Evolutionary conservation across 2,329 filamentous ascomycete species (phyloP).

Genomic region (Exserohilum turcica): DNA sequence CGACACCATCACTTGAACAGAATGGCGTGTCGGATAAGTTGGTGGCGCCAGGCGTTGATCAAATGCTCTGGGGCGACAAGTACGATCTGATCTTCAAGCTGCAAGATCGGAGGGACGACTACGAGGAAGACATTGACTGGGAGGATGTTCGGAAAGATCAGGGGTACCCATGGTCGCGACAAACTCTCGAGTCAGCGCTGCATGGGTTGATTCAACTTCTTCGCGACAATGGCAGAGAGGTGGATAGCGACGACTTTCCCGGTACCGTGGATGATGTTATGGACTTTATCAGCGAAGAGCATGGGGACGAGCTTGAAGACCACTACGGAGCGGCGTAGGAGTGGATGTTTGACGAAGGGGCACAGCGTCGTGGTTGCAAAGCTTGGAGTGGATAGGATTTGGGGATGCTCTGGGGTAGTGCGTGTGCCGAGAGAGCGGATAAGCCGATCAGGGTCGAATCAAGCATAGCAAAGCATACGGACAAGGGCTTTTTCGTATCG

Average conservation of each 20-base stretch:
- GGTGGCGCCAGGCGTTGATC: slow-evolving; percentile 19
- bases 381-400: background rate
- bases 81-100: slow-evolving; percentile 49
- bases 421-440: too few species aligned
- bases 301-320: slow-evolving; percentile 18
- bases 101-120: slow-evolving; percentile 16
- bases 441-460: background rate
- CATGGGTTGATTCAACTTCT: slow-evolving; percentile 21
- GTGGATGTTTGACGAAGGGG: background rate
- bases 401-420: background rate
- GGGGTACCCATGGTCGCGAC: slow-evolving; percentile 21
- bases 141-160: slow-evolving; percentile 13
- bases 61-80: slow-evolving; percentile 51
- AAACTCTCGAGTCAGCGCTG: slow-evolving; percentile 28
- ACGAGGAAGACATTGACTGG: slow-evolving; percentile 47
- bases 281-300: slow-evolving; percentile 19
- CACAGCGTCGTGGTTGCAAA: background rate
- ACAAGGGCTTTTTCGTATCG: background rate
- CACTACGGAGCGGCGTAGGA: slow-evolving; percentile 9
- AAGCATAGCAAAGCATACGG: background rate
- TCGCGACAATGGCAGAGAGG: slow-evolving; percentile 6
- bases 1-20: background rate
- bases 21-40: background rate
- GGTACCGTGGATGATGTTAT: slow-evolving; percentile 29
- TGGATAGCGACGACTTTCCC: slow-evolving; percentile 6